Evolutionary conservation across 192 early-diverging fungal species (phyloP).

Genomic region (Coemansia sp.): DNA sequence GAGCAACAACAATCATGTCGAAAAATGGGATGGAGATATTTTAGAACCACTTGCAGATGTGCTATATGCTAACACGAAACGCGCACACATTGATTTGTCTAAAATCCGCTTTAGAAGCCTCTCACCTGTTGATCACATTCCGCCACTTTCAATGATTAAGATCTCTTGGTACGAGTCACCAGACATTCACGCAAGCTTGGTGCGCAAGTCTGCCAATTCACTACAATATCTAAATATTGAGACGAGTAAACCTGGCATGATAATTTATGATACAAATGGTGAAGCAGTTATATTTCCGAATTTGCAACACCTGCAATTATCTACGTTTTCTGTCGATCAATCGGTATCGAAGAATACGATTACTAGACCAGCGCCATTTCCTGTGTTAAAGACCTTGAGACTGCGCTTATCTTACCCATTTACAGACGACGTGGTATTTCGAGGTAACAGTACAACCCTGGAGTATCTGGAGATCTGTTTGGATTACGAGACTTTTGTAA

Average conservation of each 20-base stretch:
- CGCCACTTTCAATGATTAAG: no score
- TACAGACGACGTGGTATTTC: conserved; percentile 5
- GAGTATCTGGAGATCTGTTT: neutral
- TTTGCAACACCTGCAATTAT: neutral
- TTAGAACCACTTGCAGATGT: neutral
- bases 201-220: no score
- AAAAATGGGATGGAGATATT: neutral
- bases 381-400: neutral
- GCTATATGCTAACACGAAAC: neutral
- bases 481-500: neutral
- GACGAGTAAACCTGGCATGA: neutral
- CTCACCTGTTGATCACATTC: no score
- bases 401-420: neutral
- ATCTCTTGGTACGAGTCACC: no score
- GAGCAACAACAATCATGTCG: neutral
- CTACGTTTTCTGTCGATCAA: no score
- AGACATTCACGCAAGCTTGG: no score
- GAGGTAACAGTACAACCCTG: conserved; percentile 2
- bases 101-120: no score
- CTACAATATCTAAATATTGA: no score
- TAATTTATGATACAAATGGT: neutral
- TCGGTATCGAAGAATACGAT: no score
- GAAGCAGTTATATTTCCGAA: neutral
- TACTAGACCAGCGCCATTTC: neutral
- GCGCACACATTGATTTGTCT: no score